These are phyloP conservation scores for Annulohypoxylon maeteangense DNA, from an alignment of 495 filamentous ascomycete genomes.

Conservation along the genomic window DNA sequence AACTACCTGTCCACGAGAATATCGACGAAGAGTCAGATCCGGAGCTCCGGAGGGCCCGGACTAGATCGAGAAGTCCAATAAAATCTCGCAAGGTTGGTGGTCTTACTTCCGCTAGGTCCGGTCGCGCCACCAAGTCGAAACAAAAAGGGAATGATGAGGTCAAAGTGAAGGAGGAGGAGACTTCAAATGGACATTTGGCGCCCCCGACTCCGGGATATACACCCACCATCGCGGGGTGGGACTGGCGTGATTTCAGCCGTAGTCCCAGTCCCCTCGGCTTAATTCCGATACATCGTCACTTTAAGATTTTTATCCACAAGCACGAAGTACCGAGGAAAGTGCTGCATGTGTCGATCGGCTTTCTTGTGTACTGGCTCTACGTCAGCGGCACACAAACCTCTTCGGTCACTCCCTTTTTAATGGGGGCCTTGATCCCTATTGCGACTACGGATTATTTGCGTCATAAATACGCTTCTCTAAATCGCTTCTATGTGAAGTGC, in stretches of 20 bases:
- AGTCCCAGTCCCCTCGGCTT: constrained; percentile 91
- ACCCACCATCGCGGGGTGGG: constrained; percentile 61
- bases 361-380: constrained; percentile 87
- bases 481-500: constrained; percentile 84
- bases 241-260: constrained; percentile 83
- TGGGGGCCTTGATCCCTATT: constrained; percentile 88
- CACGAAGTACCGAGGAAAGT: constrained; percentile 81
- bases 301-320: constrained; percentile 76
- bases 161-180: constrained; percentile 51
- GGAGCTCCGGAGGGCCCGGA: constrained; percentile 57
- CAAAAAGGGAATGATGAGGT: constrained; percentile 28
- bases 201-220: constrained; percentile 59
- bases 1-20: constrained; percentile 48
- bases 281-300: constrained; percentile 89
- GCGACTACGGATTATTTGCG: constrained; percentile 82
- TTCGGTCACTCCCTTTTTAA: constrained; percentile 83
- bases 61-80: constrained; percentile 63
- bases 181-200: constrained; percentile 76
- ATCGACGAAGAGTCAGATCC: constrained; percentile 55
- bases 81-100: constrained; percentile 59
- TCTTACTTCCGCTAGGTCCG: constrained; percentile 53
- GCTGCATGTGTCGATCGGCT: constrained; percentile 94
- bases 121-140: constrained; percentile 32
- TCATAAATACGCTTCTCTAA: constrained; percentile 81
- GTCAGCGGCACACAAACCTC: constrained; percentile 74